Conservation (phyloP, 1,284 basidiomycete genomes). For the Fomitopsis betulina region DNA sequence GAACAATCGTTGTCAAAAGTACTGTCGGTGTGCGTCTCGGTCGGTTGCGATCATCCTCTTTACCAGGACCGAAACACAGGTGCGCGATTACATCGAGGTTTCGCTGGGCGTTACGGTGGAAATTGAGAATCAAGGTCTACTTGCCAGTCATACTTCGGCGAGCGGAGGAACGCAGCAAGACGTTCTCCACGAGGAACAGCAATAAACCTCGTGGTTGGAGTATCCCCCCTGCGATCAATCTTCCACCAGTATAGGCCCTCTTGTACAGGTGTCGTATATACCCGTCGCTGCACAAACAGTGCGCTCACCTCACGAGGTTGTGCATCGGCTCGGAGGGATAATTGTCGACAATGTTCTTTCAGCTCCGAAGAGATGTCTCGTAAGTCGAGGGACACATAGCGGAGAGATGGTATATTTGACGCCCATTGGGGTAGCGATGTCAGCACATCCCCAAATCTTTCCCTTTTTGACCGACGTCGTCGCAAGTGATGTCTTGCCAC, state of each 20-base stretch:
- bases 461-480: too few relatives aligned
- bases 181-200: neutral
- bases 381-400: neutral
- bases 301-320: too few relatives aligned
- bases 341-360: neutral
- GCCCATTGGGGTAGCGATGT: neutral
- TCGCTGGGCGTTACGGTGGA: too few relatives aligned
- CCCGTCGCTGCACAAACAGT: neutral
- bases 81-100: too few relatives aligned
- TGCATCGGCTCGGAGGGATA: too few relatives aligned
- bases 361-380: neutral
- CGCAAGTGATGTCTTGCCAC: too few relatives aligned
- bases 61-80: too few relatives aligned
- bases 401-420: neutral
- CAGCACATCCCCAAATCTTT: too few relatives aligned
- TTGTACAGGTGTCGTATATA: neutral
- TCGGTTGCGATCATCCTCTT: too few relatives aligned
- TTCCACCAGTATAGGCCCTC: neutral
- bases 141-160: neutral
- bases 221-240: neutral
- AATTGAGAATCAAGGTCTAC: neutral
- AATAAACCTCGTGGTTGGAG: neutral
- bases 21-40: too few relatives aligned
- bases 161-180: neutral
- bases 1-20: too few relatives aligned